phyloP scores from a whole-genome alignment of 345 rosid genomes.

The Mercurialis annua region DNA sequence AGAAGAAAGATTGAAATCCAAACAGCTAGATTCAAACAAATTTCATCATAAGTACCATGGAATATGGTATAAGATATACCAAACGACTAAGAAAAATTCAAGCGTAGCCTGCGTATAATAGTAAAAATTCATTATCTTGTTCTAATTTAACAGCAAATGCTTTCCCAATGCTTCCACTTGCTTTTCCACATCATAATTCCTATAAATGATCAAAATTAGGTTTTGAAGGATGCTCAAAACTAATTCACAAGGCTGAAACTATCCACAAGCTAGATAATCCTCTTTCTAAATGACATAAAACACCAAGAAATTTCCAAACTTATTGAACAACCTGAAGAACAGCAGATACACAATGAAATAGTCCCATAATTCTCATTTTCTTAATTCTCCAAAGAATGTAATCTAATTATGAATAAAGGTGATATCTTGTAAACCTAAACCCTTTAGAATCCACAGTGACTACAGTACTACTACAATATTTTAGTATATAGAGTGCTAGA shows the following conservation, averaged over 20 bases:
- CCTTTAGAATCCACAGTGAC: neutral
- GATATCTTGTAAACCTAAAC: neutral
- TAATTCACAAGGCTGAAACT: neutral
- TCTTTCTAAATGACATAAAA: neutral
- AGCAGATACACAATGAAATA: neutral
- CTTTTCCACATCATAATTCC: neutral
- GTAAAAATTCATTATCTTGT: neutral
- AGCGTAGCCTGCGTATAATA: conserved; percentile 3
- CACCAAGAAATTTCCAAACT: neutral
- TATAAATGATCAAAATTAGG: neutral
- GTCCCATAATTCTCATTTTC: neutral
- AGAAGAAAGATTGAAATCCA: neutral
- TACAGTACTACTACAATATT: neutral
- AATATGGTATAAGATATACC: neutral
- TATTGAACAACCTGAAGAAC: neutral
- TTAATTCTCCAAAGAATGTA: neutral
- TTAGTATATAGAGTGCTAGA: neutral
- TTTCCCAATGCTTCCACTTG: conserved; percentile 2
- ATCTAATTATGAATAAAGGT: neutral
- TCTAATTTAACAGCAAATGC: neutral
- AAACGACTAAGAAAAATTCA: neutral
- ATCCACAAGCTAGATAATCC: neutral
- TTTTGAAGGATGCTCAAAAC: neutral
- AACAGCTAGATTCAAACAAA: neutral
- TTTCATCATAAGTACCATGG: neutral